phyloP scores from a whole-genome alignment of 148 eudicot species.

The Drosera capensis region DNA sequence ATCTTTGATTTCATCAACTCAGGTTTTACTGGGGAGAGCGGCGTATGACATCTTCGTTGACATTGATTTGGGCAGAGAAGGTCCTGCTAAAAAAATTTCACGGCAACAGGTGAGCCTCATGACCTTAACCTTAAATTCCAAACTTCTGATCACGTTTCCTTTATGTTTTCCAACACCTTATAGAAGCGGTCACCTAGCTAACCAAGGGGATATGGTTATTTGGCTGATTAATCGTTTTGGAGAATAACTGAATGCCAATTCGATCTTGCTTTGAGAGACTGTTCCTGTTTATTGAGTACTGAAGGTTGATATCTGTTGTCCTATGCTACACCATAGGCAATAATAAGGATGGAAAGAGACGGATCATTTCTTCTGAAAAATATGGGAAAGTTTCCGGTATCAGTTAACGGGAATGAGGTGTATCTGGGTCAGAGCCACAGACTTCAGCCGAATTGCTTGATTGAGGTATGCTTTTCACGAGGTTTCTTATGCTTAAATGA shows the following conservation, averaged over 20 bases:
- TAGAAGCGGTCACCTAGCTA: no score
- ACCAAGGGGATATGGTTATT: no score
- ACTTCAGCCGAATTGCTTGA: constrained; percentile 52
- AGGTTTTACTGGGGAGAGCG: constrained; percentile 82
- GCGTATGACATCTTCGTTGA: constrained; percentile 58
- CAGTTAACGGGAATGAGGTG: constrained; percentile 39
- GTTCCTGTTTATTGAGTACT: no score
- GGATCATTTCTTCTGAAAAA: constrained; percentile 66
- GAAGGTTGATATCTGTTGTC: no score
- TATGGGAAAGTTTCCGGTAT: constrained; percentile 50
- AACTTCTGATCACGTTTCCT: no score
- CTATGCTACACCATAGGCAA: constrained; percentile 30
- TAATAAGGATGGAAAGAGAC: constrained; percentile 61
- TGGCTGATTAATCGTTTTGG: no score
- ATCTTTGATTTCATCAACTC: no score
- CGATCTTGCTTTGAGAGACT: no score
- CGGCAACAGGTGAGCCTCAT: constrained; percentile 60
- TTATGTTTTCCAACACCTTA: no score
- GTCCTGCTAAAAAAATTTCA: constrained; percentile 70
- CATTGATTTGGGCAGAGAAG: constrained; percentile 74
- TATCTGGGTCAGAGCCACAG: constrained; percentile 21
- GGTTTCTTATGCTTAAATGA: no score
- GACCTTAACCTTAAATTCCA: no score
- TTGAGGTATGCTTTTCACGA: constrained; percentile 68
- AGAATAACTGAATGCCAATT: no score